Percentiles rank a stretch among this genome's conserved stretches.
phyloP scores from a whole-genome alignment of 495 filamentous ascomycete species.

The Talaromyces nanjingensis region DNA sequence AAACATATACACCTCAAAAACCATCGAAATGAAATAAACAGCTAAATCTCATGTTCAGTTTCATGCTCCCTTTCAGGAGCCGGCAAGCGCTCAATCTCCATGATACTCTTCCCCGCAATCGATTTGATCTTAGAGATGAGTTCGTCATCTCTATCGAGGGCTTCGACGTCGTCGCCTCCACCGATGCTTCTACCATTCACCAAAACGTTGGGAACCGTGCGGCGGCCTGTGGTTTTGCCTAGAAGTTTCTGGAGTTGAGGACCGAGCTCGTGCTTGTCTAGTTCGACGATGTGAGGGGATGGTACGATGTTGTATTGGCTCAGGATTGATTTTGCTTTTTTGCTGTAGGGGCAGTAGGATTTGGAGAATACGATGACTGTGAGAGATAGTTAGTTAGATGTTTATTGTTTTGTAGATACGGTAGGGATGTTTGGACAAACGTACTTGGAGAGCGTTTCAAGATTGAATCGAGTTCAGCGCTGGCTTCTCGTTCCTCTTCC shows the following conservation, averaged over 20 bases:
- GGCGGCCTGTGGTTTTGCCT: conserved; percentile 63
- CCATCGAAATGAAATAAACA: background rate
- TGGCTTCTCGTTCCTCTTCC: conserved; percentile 30
- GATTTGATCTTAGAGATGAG: conserved; percentile 64
- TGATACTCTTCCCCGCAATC: conserved; percentile 64
- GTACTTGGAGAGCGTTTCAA: conserved; percentile 76
- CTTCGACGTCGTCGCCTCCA: conserved; percentile 78
- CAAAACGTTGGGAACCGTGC: conserved; percentile 87
- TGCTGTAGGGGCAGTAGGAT: conserved; percentile 80
- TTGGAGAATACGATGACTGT: conserved; percentile 94
- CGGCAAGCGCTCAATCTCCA: conserved; percentile 33
- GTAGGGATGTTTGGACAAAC: conserved; percentile 16
- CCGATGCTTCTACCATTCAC: conserved; percentile 85
- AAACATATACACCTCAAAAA: background rate
- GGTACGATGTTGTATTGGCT: conserved; percentile 78
- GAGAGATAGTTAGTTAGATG: background rate
- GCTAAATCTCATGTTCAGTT: background rate
- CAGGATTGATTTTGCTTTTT: conserved; percentile 72
- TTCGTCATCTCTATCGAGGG: conserved; percentile 59
- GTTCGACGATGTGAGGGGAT: conserved; percentile 79
- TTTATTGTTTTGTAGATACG: background rate
- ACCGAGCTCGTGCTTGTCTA: conserved; percentile 76
- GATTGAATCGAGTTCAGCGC: conserved; percentile 62
- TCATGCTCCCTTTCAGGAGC: background rate
- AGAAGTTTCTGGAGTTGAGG: conserved; percentile 60